phyloP scores from a whole-genome alignment of 2,329 filamentous ascomycete genomes.

The Aspergillus sclerotialis region DNA sequence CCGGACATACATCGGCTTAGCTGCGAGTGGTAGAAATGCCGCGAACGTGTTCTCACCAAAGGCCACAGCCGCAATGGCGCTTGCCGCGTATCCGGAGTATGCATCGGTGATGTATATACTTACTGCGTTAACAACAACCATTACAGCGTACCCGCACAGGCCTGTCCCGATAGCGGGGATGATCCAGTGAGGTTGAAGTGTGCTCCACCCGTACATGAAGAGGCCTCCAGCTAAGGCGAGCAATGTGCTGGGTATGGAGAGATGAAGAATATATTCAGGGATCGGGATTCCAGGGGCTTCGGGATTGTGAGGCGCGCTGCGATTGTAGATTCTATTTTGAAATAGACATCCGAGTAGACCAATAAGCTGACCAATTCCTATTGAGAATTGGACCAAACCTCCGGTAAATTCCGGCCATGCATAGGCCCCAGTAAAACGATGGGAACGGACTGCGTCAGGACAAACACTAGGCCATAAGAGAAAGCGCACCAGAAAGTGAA shows the following conservation, averaged over 20 bases:
- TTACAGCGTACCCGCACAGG: neutral
- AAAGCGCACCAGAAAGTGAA: constrained; percentile 2
- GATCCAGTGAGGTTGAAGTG: constrained; percentile 1
- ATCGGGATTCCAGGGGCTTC: neutral
- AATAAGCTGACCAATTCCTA: constrained; percentile 1
- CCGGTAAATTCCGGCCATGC: constrained; percentile 1
- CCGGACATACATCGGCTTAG: constrained; percentile 2
- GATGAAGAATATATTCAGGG: constrained; percentile 1
- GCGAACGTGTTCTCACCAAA: constrained; percentile 3
- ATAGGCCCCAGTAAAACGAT: constrained; percentile 1
- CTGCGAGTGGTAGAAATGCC: constrained; percentile 1
- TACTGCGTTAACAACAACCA: constrained; percentile 1
- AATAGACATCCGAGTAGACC: neutral
- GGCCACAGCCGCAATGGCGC: constrained; percentile 1
- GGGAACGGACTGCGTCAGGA: constrained; percentile 1
- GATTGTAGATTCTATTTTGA: constrained; percentile 1
- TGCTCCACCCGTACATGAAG: constrained; percentile 3
- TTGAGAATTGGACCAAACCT: neutral
- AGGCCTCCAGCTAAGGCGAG: constrained; percentile 1
- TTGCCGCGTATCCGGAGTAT: constrained; percentile 1
- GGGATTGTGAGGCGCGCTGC: neutral
- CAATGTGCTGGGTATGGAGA: constrained; percentile 1
- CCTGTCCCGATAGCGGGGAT: neutral
- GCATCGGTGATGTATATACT: constrained; percentile 1
- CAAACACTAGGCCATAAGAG: constrained; percentile 1